Evolutionary conservation across 169 alveolate species (phyloP).

Genomic region (Cystoisospora suis): DNA sequence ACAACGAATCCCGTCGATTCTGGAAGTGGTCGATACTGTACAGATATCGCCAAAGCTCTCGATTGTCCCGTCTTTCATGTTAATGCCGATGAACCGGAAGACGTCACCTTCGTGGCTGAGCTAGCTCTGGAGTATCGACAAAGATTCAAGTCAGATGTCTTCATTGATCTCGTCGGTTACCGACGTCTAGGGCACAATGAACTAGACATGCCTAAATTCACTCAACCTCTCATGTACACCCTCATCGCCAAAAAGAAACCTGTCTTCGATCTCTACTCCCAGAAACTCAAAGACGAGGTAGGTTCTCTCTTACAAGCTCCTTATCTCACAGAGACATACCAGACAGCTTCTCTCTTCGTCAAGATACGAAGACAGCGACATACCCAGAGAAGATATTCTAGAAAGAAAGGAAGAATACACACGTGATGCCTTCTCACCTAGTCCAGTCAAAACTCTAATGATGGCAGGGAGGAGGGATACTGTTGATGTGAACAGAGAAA

Average conservation of each 20-base stretch:
- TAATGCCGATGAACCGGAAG: constrained; percentile 93
- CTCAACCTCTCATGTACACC: constrained; percentile 92
- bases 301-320: too few species aligned
- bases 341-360: too few species aligned
- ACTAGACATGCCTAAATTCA: constrained; percentile 94
- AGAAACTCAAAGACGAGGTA: constrained; percentile 76
- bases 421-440: too few species aligned
- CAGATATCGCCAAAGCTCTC: constrained; percentile 90
- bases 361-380: too few species aligned
- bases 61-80: constrained; percentile 94
- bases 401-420: too few species aligned
- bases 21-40: constrained; percentile 88
- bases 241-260: constrained; percentile 82
- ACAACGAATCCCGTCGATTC: constrained; percentile 92
- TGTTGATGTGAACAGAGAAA: neutral
- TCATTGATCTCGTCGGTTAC: constrained; percentile 92
- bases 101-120: constrained; percentile 87
- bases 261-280: constrained; percentile 81
- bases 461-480: neutral
- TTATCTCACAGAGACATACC: too few species aligned
- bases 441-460: too few species aligned
- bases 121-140: constrained; percentile 91
- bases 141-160: constrained; percentile 88
- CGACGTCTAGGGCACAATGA: constrained; percentile 94
- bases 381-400: too few species aligned